Evolutionary conservation across 108 stramenopile species (phyloP).

Genomic region (Fragilaria crotonensis): DNA sequence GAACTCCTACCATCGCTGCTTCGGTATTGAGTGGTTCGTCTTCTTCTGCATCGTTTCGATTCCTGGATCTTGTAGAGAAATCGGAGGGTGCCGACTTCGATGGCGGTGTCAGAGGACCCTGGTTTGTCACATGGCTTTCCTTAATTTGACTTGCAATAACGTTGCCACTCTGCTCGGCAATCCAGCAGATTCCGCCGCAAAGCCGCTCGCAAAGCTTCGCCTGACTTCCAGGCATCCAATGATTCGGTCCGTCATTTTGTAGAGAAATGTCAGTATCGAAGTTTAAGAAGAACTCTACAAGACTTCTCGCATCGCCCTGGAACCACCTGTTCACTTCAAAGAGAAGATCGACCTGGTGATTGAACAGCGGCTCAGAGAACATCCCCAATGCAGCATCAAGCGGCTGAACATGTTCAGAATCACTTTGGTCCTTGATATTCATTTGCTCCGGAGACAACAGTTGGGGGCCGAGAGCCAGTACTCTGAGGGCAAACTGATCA

Average conservation of each 20-base stretch:
- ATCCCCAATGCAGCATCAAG: not conserved
- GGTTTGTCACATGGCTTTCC: conserved; percentile 12
- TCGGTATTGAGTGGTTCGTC: conserved; percentile 11
- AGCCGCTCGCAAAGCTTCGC: conserved; percentile 66
- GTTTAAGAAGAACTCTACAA: conserved; percentile 72
- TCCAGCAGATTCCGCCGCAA: conserved; percentile 54
- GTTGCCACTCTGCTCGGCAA: conserved; percentile 67
- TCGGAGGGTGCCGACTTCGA: not conserved
- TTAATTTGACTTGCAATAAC: conserved; percentile 63
- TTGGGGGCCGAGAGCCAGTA: conserved; percentile 74
- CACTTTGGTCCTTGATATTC: conserved; percentile 9
- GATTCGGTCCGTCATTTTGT: conserved; percentile 6
- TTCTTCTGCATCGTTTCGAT: not conserved
- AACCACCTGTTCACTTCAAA: conserved; percentile 74
- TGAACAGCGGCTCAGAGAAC: conserved; percentile 32
- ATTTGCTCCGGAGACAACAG: conserved; percentile 25
- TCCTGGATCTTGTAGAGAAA: not conserved
- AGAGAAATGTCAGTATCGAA: conserved; percentile 49
- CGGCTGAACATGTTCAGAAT: not conserved
- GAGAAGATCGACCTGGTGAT: conserved; percentile 74
- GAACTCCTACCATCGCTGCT: conserved; percentile 27
- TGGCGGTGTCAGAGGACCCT: conserved; percentile 5
- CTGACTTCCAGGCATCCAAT: conserved; percentile 37
- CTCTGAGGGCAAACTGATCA: conserved; percentile 67
- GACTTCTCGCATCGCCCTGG: conserved; percentile 39